Percentiles rank a stretch among this genome's conserved stretches.
Evolutionary conservation across 1,284 basidiomycete species (phyloP).

Genomic region (Tilletia horrida): DNA sequence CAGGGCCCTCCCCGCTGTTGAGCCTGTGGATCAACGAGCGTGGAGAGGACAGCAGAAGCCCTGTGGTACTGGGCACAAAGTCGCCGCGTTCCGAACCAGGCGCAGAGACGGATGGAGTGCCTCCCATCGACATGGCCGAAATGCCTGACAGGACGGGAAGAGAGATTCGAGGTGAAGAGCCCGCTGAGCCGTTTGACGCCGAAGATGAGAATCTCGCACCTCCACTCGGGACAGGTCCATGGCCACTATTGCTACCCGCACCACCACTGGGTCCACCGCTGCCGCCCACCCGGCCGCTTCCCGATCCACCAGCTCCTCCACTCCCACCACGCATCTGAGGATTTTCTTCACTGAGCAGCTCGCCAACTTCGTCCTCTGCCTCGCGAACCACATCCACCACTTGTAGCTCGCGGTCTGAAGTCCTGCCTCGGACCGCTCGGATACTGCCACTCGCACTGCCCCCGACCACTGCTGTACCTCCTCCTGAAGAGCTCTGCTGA

Average conservation of each 20-base stretch:
- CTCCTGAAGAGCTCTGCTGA: not conserved
- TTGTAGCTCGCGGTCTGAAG: not conserved
- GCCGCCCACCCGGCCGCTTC: not conserved
- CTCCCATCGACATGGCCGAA: slow-evolving; percentile 1
- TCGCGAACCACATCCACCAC: not conserved
- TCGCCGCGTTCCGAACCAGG: not conserved
- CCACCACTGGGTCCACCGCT: not conserved
- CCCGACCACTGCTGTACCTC: not conserved
- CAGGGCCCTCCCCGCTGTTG: no score
- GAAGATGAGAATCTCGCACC: not conserved
- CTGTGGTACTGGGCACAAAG: not conserved
- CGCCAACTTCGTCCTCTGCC: not conserved
- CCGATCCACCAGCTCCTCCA: not conserved
- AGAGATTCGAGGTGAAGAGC: not conserved
- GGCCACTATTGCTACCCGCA: not conserved
- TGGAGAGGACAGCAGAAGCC: no score
- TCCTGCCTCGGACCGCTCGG: no score
- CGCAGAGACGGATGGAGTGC: not conserved
- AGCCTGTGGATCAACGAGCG: no score
- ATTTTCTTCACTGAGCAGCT: not conserved
- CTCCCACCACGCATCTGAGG: not conserved
- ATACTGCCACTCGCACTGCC: not conserved
- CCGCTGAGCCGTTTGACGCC: slow-evolving; percentile 1
- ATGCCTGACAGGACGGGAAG: slow-evolving; percentile 8
- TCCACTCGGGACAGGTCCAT: not conserved